Conservation (phyloP, 176 grass and related monocot species). For the Musa troglodytarum region DNA sequence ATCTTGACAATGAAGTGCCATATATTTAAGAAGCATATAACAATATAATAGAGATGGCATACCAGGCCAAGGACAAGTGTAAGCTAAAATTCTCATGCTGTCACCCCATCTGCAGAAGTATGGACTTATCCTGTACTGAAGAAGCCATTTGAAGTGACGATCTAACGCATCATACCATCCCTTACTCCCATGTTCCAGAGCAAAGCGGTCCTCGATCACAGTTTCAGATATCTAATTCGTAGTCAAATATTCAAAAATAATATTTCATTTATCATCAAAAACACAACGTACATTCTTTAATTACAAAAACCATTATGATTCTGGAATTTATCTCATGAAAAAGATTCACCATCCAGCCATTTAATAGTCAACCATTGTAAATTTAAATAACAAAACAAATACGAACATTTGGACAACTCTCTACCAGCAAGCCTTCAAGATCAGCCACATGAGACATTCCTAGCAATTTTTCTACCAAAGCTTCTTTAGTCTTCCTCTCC, state of each 20-base stretch:
- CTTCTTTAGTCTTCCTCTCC: no score
- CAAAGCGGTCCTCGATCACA: constrained; percentile 95
- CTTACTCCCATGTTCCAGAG: constrained; percentile 81
- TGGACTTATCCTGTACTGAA: constrained; percentile 91
- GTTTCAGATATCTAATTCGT: constrained; percentile 77
- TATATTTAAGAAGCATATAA: background rate
- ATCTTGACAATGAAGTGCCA: background rate
- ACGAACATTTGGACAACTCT: background rate
- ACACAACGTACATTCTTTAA: background rate
- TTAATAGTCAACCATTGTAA: background rate
- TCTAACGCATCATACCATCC: constrained; percentile 85
- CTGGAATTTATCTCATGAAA: background rate
- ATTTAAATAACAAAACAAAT: background rate
- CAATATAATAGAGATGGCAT: constrained; percentile 12
- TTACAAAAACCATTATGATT: background rate
- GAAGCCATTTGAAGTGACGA: constrained; percentile 86
- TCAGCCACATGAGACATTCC: background rate
- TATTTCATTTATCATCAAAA: background rate
- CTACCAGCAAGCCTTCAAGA: background rate
- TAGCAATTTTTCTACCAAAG: background rate
- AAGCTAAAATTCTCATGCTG: constrained; percentile 89
- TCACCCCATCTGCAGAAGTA: constrained; percentile 99
- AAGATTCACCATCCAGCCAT: background rate
- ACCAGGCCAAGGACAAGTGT: constrained; percentile 98
- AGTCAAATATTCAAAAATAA: constrained; percentile 40